Evolutionary conservation across 192 early-diverging fungal genomes (phyloP).

Genomic region (Coemansia reversa): DNA sequence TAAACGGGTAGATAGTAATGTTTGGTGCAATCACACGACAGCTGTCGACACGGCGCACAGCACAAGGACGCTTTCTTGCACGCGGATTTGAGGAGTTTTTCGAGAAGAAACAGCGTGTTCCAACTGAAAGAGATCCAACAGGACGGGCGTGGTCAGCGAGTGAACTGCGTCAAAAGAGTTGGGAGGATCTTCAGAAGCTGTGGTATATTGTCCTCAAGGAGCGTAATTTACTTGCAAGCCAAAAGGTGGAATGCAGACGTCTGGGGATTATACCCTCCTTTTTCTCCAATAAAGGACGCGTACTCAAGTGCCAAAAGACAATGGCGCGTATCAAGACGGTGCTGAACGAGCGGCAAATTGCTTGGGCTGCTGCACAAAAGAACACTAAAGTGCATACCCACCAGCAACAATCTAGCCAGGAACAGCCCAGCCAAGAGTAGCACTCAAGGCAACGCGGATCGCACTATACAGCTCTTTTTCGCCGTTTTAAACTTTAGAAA

Average conservation of each 20-base stretch:
- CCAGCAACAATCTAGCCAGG: background rate
- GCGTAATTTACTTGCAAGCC: conserved; percentile 76
- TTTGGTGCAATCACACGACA: conserved; percentile 26
- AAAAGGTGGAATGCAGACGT: conserved; percentile 65
- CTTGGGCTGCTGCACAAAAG: conserved; percentile 60
- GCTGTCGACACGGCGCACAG: conserved; percentile 42
- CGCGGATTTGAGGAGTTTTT: conserved; percentile 68
- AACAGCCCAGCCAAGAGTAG: background rate
- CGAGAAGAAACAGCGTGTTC: conserved; percentile 56
- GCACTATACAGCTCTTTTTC: background rate
- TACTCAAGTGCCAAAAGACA: conserved; percentile 77
- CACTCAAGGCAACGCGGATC: background rate
- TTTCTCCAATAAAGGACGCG: conserved; percentile 64
- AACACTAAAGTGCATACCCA: background rate
- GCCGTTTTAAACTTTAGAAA: background rate
- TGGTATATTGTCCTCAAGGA: conserved; percentile 91
- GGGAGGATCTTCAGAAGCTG: conserved; percentile 95
- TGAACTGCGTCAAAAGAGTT: conserved; percentile 90
- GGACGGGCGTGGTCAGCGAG: conserved; percentile 85
- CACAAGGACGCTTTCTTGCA: conserved; percentile 50
- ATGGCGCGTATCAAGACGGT: conserved; percentile 84
- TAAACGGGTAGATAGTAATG: conserved; percentile 19
- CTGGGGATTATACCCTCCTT: conserved; percentile 56
- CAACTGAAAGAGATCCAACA: conserved; percentile 50
- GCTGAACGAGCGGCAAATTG: conserved; percentile 67